Base-by-base conservation (phyloP, 495 filamentous ascomycete species). In the Penicillium desertorum region DNA sequence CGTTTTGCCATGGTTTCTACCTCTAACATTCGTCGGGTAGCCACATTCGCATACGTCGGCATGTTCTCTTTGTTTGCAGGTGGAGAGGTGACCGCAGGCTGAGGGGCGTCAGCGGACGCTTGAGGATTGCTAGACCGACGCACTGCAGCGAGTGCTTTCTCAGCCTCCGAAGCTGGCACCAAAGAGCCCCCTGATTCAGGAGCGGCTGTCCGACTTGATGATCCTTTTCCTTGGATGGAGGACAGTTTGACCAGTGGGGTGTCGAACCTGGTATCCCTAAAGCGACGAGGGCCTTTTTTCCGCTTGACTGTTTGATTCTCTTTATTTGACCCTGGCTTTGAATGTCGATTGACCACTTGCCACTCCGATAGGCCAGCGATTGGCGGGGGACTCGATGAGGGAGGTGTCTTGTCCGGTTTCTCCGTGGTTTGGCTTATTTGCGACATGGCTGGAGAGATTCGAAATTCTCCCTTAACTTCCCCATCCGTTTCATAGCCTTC, bases 401-500 rank as follows among this genome's bases (percentile, higher is more conserved):
- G 48, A n/a, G 68, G 67, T 0, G 68, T 64, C 9, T 51, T 59
- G 12, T 42, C 63, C 12, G 72, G 70, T 29, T 64, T 64, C 23
- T 72, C 72, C 5, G 70, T 74, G 12, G 49, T 34, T 25, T 73
- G 62, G 41, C 72, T 76, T 11, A 68, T 56, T 45, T 73, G 72
- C 9, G 73, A 76, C n/a, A 68, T 54, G 0, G 67, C 57, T 1
- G 74, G 70, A 27, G 75, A 76, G 1, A 63, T 64, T 8, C 50
- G 58, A 45, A 51, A n/a, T 12, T 57, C 55, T 25, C 45, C 58
- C 17, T 62, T 64, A 0, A 47, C 29, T 57, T 81, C 79, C 39
- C 66, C 59, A 25, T 82, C 77, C 10, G 68, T 75, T n/a, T 79
- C 73, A 51, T 81, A 77, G 3, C 75, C 76, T 22, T 62, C 54